phyloP scores from a whole-genome alignment of 306 rosid genomes.

The Vigna hirtella region DNA sequence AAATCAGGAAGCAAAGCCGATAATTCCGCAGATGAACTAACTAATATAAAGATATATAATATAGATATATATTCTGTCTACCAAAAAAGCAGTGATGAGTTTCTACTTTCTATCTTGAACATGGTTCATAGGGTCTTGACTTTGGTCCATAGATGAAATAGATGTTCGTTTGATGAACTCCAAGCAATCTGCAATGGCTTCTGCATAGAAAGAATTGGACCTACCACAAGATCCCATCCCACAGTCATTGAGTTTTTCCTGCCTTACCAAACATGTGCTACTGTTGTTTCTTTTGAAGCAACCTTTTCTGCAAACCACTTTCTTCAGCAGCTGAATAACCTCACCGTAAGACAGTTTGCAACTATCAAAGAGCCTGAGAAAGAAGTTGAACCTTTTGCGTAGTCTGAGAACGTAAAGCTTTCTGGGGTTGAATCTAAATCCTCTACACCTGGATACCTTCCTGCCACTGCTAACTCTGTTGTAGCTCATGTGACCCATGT shows the following conservation, averaged over 20 bases:
- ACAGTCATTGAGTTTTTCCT: slow-evolving; percentile 41
- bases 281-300: slow-evolving; percentile 45
- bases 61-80: background rate
- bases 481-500: slow-evolving; percentile 59
- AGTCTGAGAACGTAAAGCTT: slow-evolving; percentile 51
- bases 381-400: slow-evolving; percentile 52
- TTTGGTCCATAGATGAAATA: slow-evolving; percentile 56
- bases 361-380: slow-evolving; percentile 56
- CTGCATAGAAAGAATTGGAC: slow-evolving; percentile 85
- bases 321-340: slow-evolving; percentile 50
- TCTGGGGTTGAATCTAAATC: slow-evolving; percentile 63
- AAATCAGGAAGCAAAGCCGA: slow-evolving; percentile 16
- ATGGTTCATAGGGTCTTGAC: slow-evolving; percentile 43
- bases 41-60: background rate
- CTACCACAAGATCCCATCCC: slow-evolving; percentile 58
- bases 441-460: slow-evolving; percentile 39
- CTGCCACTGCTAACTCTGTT: slow-evolving; percentile 49
- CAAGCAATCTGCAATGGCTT: slow-evolving; percentile 94
- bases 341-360: slow-evolving; percentile 54
- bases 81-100: slow-evolving; percentile 14
- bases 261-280: slow-evolving; percentile 38
- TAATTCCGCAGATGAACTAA: slow-evolving; percentile 10
- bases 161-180: slow-evolving; percentile 90
- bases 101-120: slow-evolving; percentile 44
- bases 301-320: slow-evolving; percentile 40